These are phyloP conservation scores for Mycena filopes DNA, from an alignment of 768 basidiomycete species.

Conservation along the genomic window DNA sequence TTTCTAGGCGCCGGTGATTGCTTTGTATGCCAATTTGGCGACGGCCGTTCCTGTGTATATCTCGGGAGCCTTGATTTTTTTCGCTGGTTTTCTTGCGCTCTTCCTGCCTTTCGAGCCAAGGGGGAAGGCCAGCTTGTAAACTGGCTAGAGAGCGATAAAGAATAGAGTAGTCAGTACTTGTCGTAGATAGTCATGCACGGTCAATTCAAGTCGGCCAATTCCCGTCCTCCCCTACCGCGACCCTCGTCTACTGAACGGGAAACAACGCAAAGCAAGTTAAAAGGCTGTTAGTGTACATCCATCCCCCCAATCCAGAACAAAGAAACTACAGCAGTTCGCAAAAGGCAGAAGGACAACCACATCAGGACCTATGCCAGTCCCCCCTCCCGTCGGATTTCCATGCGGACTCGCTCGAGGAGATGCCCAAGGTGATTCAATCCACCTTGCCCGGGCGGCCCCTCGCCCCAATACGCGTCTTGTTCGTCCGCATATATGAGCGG, in stretches of 20 bases:
- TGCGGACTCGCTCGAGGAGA: constrained; percentile 22
- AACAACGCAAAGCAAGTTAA: no score
- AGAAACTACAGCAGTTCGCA: constrained; percentile 3
- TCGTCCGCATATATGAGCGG: constrained; percentile 65
- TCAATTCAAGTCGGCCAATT: no score
- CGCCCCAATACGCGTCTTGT: constrained; percentile 75
- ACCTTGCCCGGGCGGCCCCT: constrained; percentile 57
- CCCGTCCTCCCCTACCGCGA: no score
- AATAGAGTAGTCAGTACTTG: no score
- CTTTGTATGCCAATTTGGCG: constrained; percentile 70
- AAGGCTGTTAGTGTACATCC: no score
- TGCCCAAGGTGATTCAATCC: constrained; percentile 29
- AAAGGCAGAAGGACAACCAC: background rate
- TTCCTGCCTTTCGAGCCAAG: constrained; percentile 79
- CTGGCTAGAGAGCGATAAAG: no score
- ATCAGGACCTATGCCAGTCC: constrained; percentile 1
- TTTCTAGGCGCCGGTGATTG: constrained; percentile 74
- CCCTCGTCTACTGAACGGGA: no score
- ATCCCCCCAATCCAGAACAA: no score
- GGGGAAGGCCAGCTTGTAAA: no score
- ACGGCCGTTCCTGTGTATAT: constrained; percentile 80
- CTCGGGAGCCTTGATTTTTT: constrained; percentile 70
- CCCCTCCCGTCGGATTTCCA: constrained; percentile 6
- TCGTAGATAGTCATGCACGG: no score
- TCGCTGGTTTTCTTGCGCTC: constrained; percentile 67